Evolutionary conservation across 2,329 filamentous ascomycete genomes (phyloP), one percentile per base, ranked within the genome.

Genomic region (Colletotrichum spaethianum): DNA sequence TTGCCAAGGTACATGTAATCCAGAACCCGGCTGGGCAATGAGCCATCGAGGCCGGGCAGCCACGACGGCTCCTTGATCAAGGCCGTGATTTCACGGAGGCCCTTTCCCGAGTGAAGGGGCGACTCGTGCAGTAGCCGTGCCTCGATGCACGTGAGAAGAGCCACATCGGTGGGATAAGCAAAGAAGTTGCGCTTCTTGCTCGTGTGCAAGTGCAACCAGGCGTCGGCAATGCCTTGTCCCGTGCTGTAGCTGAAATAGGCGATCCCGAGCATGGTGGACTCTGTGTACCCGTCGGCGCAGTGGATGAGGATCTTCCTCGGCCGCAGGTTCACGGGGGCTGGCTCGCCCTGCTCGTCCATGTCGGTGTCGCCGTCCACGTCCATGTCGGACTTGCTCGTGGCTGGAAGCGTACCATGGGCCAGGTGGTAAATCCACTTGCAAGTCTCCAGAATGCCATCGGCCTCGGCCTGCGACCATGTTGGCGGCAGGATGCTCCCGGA

Each of bases 1-100:
- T 98, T 98, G 1, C 96, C 96, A 16, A 99, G 89, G 79, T 99
- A 99, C 92, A 99, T 95, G 79, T 98, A 98, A 65, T 95, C 92
- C 52, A 98, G 84, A 48, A 99, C 90, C 18, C 96, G 90, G 79
- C 94, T 98, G 0, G 96, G 96, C 28, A 98, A 88, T 31, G 94
- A 98, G 5, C 96, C 96, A 79, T 98, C 96, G 75, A 98, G 90
- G 66, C 90, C 90, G 36, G 90, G 86, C 67, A 98, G 89, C 96
- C 96, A 99, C 44, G 86, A 85, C 0, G 96, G 96, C 77, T 94
- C 89, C 65, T 83, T 85, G 31, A 87, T 84, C 56, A 91, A 80
- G 5, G 84, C 82, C 14, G 85, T 87, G 33, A 91, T 86, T 20
- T 91, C 86, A 2, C 84, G 79, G 4, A 89, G 81, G 48, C 87